phyloP scores from a whole-genome alignment of 164 flowering plant genomes.

The Magnolia officinalis region DNA sequence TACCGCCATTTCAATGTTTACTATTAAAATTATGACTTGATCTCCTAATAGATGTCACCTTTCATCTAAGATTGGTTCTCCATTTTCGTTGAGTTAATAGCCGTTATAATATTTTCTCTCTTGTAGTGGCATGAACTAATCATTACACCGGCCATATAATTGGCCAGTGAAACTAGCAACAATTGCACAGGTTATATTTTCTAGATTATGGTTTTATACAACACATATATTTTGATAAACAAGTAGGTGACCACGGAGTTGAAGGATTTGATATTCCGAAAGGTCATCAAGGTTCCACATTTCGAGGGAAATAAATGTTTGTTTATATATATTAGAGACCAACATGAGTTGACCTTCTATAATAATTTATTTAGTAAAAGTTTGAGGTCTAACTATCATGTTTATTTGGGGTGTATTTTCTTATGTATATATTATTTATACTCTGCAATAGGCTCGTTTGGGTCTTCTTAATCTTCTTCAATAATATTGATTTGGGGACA shows the following conservation, averaged over 20 bases:
- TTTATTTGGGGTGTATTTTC: too few relatives aligned
- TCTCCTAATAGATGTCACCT: not conserved
- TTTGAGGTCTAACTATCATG: too few relatives aligned
- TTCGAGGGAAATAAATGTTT: not conserved
- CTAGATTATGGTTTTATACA: not conserved
- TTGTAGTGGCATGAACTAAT: not conserved
- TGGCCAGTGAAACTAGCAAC: not conserved
- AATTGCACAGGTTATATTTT: not conserved
- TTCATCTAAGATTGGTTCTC: not conserved
- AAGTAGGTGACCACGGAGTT: not conserved
- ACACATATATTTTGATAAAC: not conserved
- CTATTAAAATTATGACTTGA: not conserved
- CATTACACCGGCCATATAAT: not conserved
- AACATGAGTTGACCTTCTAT: not conserved
- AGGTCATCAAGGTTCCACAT: not conserved
- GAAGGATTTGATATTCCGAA: not conserved
- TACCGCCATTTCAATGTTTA: too few relatives aligned
- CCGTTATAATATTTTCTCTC: not conserved
- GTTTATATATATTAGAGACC: not conserved
- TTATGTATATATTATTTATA: not conserved
- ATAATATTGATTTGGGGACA: not conserved
- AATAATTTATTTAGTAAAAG: not conserved
- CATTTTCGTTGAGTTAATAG: not conserved
- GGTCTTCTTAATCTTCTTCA: not conserved
- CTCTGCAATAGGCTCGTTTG: not conserved